Conservation (phyloP, 306 rosid species). For the Vicia sativa region DNA sequence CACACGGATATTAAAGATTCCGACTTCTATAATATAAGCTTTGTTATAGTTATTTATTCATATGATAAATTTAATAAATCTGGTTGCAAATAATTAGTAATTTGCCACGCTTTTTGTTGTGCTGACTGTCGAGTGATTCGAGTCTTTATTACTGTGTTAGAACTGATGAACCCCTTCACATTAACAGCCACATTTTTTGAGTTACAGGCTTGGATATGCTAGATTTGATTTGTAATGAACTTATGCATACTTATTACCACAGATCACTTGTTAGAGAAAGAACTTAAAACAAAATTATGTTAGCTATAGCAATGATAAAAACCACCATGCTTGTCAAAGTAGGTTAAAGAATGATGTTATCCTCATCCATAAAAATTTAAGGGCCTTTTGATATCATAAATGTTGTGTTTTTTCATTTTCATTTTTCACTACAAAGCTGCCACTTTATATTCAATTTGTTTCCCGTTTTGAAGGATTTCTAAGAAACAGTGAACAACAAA, state of each 20-base stretch:
- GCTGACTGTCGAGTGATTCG: conserved; percentile 11
- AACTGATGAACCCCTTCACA: background rate
- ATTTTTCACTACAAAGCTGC: background rate
- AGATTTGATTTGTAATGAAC: background rate
- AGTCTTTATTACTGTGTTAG: conserved; percentile 1
- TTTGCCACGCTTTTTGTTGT: conserved; percentile 8
- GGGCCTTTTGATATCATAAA: background rate
- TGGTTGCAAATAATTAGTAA: background rate
- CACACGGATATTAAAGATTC: conserved; percentile 3
- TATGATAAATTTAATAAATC: background rate
- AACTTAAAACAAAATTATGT: background rate
- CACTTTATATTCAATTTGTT: background rate
- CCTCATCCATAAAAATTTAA: background rate
- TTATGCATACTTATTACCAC: background rate
- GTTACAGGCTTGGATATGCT: background rate
- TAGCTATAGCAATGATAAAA: background rate
- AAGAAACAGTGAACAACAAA: no score
- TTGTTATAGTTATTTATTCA: conserved; percentile 1
- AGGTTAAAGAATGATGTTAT: background rate
- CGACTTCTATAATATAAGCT: no score
- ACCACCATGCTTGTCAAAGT: background rate
- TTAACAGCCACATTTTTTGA: conserved; percentile 19
- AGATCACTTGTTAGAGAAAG: conserved; percentile 9
- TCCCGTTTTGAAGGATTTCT: no score
- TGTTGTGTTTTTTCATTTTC: background rate